phyloP scores from a whole-genome alignment of 2,329 filamentous ascomycete genomes.

The Trichoderma guizhouense region DNA sequence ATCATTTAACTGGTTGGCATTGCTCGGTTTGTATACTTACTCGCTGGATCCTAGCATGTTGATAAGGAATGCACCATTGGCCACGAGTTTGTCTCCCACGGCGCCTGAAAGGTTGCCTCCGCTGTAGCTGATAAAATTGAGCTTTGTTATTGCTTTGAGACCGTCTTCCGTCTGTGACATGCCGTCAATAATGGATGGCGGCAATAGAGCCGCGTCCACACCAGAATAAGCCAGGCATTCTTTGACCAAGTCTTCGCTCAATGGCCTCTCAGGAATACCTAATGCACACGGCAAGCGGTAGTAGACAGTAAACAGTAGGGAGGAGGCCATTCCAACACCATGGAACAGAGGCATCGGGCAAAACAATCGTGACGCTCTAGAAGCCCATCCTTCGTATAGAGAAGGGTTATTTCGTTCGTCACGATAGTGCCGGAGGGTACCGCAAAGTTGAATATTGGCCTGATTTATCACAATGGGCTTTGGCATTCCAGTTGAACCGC shows the following conservation, averaged over 20 bases:
- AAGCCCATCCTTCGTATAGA: background rate
- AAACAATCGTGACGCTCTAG: background rate
- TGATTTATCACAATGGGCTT: background rate
- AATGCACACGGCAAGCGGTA: background rate
- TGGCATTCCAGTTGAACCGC: background rate
- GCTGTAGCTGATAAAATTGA: background rate
- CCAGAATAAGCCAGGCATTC: background rate
- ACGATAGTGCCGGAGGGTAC: background rate
- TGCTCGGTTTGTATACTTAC: background rate
- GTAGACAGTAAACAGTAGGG: background rate
- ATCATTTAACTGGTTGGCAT: background rate
- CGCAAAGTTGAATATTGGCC: background rate
- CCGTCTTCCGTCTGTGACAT: background rate
- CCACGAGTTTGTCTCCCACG: background rate
- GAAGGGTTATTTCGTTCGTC: background rate
- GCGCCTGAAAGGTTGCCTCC: background rate
- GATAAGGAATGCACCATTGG: background rate
- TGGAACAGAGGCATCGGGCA: background rate
- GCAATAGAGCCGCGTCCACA: background rate
- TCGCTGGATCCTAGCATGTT: background rate
- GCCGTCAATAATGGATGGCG: background rate
- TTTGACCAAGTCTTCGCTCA: background rate
- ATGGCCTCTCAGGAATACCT: background rate
- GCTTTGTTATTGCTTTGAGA: background rate
- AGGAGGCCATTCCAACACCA: background rate